Conservation (phyloP, 495 filamentous ascomycete genomes). For the Podospora conica region DNA sequence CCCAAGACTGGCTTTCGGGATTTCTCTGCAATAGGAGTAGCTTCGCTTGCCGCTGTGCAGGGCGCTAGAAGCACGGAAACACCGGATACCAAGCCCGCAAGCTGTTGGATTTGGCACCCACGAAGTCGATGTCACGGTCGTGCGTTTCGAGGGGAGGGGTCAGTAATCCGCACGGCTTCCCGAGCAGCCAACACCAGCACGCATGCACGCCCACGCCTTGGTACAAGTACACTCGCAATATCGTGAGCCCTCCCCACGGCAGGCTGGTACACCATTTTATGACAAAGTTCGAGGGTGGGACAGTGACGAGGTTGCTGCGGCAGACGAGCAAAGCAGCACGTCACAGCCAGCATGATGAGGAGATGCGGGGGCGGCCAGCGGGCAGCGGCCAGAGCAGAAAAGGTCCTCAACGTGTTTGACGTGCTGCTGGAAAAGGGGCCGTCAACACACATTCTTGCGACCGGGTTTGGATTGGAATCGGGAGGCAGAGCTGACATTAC, state of each 20-base stretch:
- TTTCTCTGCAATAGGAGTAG: neutral
- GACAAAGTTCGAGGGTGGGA: slow-evolving; percentile 15
- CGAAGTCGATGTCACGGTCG: slow-evolving; percentile 17
- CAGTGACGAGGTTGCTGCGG: slow-evolving; percentile 1
- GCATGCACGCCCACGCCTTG: slow-evolving; percentile 22
- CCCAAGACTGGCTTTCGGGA: neutral
- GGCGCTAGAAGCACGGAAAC: slow-evolving; percentile 13
- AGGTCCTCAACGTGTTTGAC: neutral
- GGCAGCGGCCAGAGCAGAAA: neutral
- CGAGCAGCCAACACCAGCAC: slow-evolving; percentile 16
- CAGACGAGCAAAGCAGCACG: neutral
- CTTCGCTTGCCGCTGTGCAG: slow-evolving; percentile 14
- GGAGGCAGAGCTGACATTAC: neutral
- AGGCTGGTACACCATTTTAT: slow-evolving; percentile 21
- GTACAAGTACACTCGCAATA: slow-evolving; percentile 2
- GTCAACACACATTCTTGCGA: neutral
- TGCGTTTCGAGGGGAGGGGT: slow-evolving; percentile 5
- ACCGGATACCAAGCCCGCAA: slow-evolving; percentile 25
- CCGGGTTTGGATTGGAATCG: neutral
- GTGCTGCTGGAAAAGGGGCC: neutral
- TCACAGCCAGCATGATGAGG: neutral
- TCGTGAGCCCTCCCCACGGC: slow-evolving; percentile 11
- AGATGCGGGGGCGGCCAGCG: neutral
- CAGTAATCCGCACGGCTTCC: slow-evolving; percentile 17
- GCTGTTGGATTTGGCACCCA: slow-evolving; percentile 9